Base-by-base conservation (phyloP, 371 early-diverging fungal genomes). In the Mortierella sp. region DNA sequence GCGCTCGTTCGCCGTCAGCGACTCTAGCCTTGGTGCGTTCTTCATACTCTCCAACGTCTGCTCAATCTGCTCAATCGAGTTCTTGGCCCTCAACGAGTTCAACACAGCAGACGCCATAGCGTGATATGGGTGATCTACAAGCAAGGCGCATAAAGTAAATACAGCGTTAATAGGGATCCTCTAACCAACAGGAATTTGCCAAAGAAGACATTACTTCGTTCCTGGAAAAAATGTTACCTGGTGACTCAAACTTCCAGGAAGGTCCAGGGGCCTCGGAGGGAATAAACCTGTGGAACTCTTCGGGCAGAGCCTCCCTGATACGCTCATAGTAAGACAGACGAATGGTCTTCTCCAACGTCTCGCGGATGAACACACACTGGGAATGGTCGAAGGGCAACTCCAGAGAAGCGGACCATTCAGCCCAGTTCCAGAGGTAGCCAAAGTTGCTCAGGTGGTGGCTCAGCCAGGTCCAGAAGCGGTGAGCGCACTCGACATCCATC, bases 371-470 rank as follows among this genome's bases (percentile, higher is more conserved):
- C 58, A 89, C 85, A 0, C 80, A 68, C 72, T 92, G 87, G 13
- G 91, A 88, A 74, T 90, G 88, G 16, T 85, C 66, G 13, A 79
- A 78, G 40, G 91, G 90, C 50, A 89, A 64, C 13, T 86, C 71
- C 45, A 90, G 52, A 2, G 86, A 86, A n/a, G 68, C 39, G 40
- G 88, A 81, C 98, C 97, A 98, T 71, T 92, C 92, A 34, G 80
- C 82, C 97, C 97, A 98, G 79, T 95, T 93, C 97, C 97, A 98
- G 63, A 90, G 90, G 85, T 92, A 97, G 7, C 92, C 94, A 90
- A 97, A 96, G 87, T 98, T 97, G 85, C 96, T 96, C 77, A 98
- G 85, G 82, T 97, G 96, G 65, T 94, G 93, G 2, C 95, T 91
- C 88, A 98, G 95, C 96, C 95, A 96, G 70, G 91, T 92, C 74